phyloP scores from a whole-genome alignment of 176 grass and related monocot genomes.

The Eragrostis curvula region DNA sequence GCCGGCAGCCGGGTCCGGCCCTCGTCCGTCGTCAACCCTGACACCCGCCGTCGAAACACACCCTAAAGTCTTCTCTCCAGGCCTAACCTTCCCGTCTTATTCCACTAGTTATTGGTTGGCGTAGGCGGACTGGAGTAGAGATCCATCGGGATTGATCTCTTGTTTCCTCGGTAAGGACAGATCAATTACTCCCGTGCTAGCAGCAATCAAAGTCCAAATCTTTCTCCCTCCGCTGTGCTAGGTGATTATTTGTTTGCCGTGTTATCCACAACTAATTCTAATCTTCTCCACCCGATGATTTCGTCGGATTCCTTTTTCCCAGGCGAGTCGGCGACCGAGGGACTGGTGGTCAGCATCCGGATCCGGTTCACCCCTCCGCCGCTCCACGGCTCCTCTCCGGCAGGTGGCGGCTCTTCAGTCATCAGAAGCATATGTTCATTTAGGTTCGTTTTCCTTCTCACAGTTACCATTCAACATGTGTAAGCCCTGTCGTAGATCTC shows the following conservation, averaged over 20 bases:
- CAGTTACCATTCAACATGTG: too few species aligned
- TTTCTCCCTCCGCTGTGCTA: background rate
- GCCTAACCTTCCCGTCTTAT: background rate
- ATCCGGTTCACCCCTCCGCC: too few species aligned
- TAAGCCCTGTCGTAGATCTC: too few species aligned
- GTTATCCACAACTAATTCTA: background rate
- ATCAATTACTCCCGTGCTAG: background rate
- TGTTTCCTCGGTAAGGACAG: background rate
- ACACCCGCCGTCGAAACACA: background rate
- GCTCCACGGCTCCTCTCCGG: too few species aligned
- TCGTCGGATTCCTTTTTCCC: background rate
- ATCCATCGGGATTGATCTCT: conserved; percentile 5
- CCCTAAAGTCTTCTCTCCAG: background rate
- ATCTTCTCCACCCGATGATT: background rate
- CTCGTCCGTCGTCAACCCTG: background rate
- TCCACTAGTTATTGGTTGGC: background rate
- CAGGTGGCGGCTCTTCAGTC: too few species aligned
- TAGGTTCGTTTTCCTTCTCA: too few species aligned
- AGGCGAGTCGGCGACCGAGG: too few species aligned
- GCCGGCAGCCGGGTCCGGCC: background rate
- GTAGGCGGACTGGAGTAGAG: conserved; percentile 1
- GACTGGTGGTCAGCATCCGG: too few species aligned
- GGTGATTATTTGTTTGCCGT: background rate
- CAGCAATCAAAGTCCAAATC: background rate
- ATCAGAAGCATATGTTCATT: too few species aligned